These are phyloP conservation scores for Dendrobium officinale DNA, from an alignment of 106 monocot species.

Conservation along the genomic window DNA sequence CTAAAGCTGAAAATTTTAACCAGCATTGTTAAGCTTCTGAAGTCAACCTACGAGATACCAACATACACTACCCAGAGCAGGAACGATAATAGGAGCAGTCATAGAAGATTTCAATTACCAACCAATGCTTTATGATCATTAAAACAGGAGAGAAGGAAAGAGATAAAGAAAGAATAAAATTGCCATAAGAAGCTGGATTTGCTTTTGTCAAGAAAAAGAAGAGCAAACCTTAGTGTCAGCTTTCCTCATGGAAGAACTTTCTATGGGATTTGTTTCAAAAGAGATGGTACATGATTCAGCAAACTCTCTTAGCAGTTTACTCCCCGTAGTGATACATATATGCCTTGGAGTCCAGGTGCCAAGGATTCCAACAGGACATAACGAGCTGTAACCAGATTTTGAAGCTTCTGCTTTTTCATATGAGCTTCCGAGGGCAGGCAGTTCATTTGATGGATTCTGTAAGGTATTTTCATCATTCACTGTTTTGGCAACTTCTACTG, in stretches of 20 bases:
- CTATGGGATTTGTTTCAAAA: neutral
- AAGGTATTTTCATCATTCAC: neutral
- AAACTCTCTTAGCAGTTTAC: constrained; percentile 30
- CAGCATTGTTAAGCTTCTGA: neutral
- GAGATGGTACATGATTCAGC: constrained; percentile 5
- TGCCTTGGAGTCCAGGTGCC: constrained; percentile 27
- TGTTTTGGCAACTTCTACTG: neutral
- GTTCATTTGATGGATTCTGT: constrained; percentile 2
- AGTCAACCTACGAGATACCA: no score
- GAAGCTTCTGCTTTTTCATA: constrained; percentile 1
- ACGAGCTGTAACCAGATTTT: constrained; percentile 12
- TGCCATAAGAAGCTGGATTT: neutral
- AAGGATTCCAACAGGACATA: constrained; percentile 19
- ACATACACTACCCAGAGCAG: no score
- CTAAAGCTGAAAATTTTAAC: neutral
- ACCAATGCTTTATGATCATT: neutral
- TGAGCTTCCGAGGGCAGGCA: constrained; percentile 3
- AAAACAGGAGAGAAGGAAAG: neutral
- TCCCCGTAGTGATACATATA: constrained; percentile 47
- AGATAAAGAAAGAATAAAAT: no score
- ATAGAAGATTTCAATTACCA: neutral
- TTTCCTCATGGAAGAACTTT: neutral
- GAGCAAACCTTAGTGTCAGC: constrained; percentile 8
- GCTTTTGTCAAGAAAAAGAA: constrained; percentile 4
- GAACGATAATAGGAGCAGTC: neutral